These are phyloP conservation scores for Guyanaporus albipodus DNA, from an alignment of 768 basidiomycete genomes.

Conservation along the genomic window DNA sequence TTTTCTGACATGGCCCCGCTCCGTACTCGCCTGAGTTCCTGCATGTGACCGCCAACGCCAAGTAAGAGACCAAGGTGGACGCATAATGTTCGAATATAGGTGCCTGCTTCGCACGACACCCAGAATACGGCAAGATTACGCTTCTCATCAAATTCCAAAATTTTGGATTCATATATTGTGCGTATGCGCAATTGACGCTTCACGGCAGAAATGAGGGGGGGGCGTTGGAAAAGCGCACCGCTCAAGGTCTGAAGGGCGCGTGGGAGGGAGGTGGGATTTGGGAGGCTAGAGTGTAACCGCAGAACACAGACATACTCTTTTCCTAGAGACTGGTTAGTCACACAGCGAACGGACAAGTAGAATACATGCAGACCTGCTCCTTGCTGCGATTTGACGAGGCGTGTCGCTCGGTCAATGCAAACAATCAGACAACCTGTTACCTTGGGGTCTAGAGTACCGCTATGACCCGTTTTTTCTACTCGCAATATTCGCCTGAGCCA, in stretches of 20 bases:
- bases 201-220: constrained; percentile 97
- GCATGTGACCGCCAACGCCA: constrained; percentile 99
- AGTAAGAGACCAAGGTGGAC: constrained; percentile 93
- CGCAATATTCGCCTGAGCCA: constrained; percentile 97
- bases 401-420: constrained; percentile 97
- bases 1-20: constrained; percentile 97
- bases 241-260: constrained; percentile 95
- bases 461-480: constrained; percentile 98
- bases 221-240: constrained; percentile 97
- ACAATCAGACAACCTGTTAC: constrained; percentile 99
- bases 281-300: constrained; percentile 80
- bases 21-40: constrained; percentile 91
- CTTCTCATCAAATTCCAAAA: constrained; percentile 96
- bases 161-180: constrained; percentile 93
- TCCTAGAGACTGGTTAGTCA: constrained; percentile 40
- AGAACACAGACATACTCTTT: constrained; percentile 99
- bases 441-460: constrained; percentile 97
- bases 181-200: constrained; percentile 97
- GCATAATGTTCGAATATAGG: constrained; percentile 94
- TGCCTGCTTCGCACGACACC: constrained; percentile 98
- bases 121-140: constrained; percentile 96
- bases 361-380: constrained; percentile 71
- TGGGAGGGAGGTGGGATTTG: constrained; percentile 80
- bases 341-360: not conserved
- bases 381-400: constrained; percentile 97